A percentile compares a stretch with the other conserved stretches of the same genome.
phyloP scores from a whole-genome alignment of 2,329 filamentous ascomycete species.

The Leptographium wingfieldii region DNA sequence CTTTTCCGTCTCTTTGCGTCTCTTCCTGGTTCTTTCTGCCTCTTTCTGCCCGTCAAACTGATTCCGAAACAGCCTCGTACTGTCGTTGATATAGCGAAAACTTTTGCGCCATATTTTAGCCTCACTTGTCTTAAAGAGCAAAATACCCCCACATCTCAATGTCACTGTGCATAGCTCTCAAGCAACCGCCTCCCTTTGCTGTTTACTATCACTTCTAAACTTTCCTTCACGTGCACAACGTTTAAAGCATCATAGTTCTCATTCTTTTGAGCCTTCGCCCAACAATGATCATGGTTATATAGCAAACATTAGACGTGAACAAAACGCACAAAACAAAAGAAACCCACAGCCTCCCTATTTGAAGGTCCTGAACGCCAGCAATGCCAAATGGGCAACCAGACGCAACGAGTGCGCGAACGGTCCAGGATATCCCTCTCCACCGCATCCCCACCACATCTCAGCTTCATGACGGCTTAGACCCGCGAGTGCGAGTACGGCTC shows the following conservation, averaged over 20 bases:
- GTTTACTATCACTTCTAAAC: background rate
- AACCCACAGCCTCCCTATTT: background rate
- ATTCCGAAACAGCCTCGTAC: background rate
- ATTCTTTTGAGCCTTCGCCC: background rate
- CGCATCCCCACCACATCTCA: background rate
- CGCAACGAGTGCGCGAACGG: background rate
- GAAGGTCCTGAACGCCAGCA: slow-evolving; percentile 6
- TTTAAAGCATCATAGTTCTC: background rate
- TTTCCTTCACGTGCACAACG: background rate
- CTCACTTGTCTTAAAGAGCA: background rate
- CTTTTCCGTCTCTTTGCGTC: too few relatives aligned
- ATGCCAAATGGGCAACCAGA: slow-evolving; percentile 4
- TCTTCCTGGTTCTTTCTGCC: too few relatives aligned
- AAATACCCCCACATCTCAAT: background rate
- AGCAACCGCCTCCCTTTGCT: background rate
- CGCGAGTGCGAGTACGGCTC: slow-evolving; percentile 49
- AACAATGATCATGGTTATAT: background rate
- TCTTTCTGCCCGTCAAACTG: too few relatives aligned
- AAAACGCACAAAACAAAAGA: background rate
- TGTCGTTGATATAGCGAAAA: background rate
- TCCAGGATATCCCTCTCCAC: too few relatives aligned
- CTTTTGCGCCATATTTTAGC: background rate
- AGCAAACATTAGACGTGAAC: background rate
- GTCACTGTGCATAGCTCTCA: background rate
- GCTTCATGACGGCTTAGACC: slow-evolving; percentile 23